phyloP scores from a whole-genome alignment of 179 eudicot species.

The Nepenthes alata region DNA sequence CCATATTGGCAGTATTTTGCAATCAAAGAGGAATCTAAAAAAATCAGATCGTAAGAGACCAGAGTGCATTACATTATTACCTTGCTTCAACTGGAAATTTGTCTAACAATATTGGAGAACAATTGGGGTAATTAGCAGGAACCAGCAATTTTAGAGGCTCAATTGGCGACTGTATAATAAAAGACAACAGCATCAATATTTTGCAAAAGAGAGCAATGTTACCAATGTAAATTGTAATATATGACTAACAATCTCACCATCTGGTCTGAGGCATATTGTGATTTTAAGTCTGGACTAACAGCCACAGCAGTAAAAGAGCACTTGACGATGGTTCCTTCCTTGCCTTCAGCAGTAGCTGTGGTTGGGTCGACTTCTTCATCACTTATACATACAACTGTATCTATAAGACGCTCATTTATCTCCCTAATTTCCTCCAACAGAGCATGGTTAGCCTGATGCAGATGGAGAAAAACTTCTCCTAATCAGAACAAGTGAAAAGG shows the following conservation, averaged over 20 bases:
- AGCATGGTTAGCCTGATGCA: slow-evolving; percentile 44
- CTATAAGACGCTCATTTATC: slow-evolving; percentile 71
- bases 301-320: slow-evolving; percentile 78
- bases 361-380: slow-evolving; percentile 74
- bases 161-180: slow-evolving; percentile 65
- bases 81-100: slow-evolving; percentile 74
- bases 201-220: background rate
- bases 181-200: slow-evolving; percentile 3
- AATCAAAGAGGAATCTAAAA: no score
- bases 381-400: slow-evolving; percentile 67
- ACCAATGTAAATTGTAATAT: background rate
- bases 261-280: slow-evolving; percentile 53
- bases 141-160: slow-evolving; percentile 78
- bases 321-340: slow-evolving; percentile 73
- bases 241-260: slow-evolving; percentile 48
- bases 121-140: slow-evolving; percentile 80
- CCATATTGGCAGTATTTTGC: no score
- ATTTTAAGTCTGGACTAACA: slow-evolving; percentile 65
- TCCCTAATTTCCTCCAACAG: slow-evolving; percentile 75
- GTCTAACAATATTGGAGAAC: slow-evolving; percentile 78
- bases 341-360: slow-evolving; percentile 47
- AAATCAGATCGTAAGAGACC: background rate
- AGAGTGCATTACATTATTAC: slow-evolving; percentile 25
- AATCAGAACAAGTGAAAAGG: no score
- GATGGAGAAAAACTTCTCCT: no score